These are phyloP conservation scores for Tulasnella sp. DNA, from an alignment of 768 basidiomycete species.

Conservation along the genomic window DNA sequence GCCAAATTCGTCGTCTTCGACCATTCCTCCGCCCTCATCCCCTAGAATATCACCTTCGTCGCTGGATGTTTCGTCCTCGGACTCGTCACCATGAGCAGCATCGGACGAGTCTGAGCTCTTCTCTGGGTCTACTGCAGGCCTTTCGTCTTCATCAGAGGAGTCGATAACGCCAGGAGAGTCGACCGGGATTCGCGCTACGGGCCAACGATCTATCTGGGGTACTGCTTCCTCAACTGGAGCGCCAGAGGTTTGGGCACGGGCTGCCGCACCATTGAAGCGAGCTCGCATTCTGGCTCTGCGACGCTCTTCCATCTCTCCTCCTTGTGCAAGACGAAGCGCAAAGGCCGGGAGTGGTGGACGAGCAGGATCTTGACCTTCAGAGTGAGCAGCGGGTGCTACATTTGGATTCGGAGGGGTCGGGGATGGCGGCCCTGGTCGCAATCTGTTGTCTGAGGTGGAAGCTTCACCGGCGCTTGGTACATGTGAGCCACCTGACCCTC, in stretches of 20 bases:
- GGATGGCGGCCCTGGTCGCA: neutral
- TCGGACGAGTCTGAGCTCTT: neutral
- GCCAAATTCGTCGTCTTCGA: conserved; percentile 23
- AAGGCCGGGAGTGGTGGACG: conserved; percentile 7
- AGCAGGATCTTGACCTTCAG: conserved; percentile 1
- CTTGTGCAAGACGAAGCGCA: conserved; percentile 66
- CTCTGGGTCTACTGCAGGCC: neutral
- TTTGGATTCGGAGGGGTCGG: neutral
- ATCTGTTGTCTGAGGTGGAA: neutral
- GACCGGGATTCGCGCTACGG: neutral
- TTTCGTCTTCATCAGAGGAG: neutral
- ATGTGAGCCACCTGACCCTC: neutral
- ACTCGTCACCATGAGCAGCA: conserved; percentile 14
- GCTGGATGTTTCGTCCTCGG: conserved; percentile 14
- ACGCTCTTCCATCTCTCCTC: conserved; percentile 77
- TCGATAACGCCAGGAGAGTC: neutral
- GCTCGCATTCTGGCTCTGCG: conserved; percentile 55
- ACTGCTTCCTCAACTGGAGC: neutral
- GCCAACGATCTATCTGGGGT: neutral
- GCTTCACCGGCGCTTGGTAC: neutral
- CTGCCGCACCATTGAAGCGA: conserved; percentile 27
- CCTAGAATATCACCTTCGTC: neutral
- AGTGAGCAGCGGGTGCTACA: neutral
- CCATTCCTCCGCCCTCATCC: neutral
- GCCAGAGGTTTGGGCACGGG: conserved; percentile 16